Evolutionary conservation across 371 early-diverging fungal genomes (phyloP).

Genomic region (Chytridium lagenaria): DNA sequence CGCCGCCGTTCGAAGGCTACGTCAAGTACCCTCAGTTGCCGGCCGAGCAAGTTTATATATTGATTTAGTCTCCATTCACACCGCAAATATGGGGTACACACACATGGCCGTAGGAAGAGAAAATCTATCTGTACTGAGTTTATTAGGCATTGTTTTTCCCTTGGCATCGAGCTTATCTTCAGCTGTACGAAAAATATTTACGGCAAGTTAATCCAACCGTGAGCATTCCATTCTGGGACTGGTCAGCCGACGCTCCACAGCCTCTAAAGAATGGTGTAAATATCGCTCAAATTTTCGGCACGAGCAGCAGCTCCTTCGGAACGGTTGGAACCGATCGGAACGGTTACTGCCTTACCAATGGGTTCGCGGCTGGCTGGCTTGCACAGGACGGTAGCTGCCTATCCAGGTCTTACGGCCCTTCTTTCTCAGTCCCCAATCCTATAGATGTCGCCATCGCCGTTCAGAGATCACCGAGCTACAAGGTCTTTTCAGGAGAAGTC

Average conservation of each 20-base stretch:
- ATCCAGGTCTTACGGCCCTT: constrained; percentile 4
- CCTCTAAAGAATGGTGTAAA: background rate
- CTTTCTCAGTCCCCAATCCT: constrained; percentile 27
- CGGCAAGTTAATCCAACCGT: constrained; percentile 47
- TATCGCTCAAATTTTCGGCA: constrained; percentile 12
- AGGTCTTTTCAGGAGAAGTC: constrained; percentile 18
- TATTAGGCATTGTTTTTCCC: constrained; percentile 45
- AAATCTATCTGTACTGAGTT: background rate
- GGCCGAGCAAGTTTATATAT: constrained; percentile 31
- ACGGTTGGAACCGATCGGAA: constrained; percentile 17
- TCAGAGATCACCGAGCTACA: constrained; percentile 16
- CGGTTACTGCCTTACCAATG: constrained; percentile 24
- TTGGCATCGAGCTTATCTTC: constrained; percentile 53
- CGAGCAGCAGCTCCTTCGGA: constrained; percentile 15
- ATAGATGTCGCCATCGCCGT: constrained; percentile 12
- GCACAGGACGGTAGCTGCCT: constrained; percentile 19
- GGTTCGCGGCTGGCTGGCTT: constrained; percentile 29
- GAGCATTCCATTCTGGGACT: constrained; percentile 65
- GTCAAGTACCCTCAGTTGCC: constrained; percentile 23
- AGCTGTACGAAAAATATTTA: constrained; percentile 43
- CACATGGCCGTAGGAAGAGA: constrained; percentile 1
- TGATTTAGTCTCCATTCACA: constrained; percentile 36
- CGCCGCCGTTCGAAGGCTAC: constrained; percentile 20
- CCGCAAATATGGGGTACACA: constrained; percentile 21
- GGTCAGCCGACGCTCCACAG: constrained; percentile 38